Base-by-base conservation (phyloP, 345 rosid species). In the Brassica rapa region DNA sequence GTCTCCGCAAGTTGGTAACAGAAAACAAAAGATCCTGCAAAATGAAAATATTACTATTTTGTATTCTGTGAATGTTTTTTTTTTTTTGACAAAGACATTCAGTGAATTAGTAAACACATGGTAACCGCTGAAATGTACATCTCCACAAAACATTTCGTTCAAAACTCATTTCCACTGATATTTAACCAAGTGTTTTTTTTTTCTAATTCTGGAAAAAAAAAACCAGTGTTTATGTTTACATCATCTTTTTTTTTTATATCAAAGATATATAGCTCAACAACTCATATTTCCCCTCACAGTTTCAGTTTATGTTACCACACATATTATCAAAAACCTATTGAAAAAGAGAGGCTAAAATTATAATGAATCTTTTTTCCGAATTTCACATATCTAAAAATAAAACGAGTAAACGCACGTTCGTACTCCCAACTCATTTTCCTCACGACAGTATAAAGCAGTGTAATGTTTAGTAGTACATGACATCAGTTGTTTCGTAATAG, bases 341-440 rank as follows among this genome's bases (percentile, higher is more conserved):
- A 55, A 19, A 19, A 55, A 55, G 61, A 16, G 61, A 55, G 11
- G 29, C 27, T 56, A 56, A 21, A 4, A 10, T 10, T 59, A 25
- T 59, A 9, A 59, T 4, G 33, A 29, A 41, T 41, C 27, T 72
- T 5, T 15, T 33, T 49, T 19, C 21, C 70, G 49, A 14, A 4
- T 21, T 63, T 63, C 21, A 4, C 51, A 29, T 29, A 2, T 49
- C 21, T 15, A 73, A 3, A 5, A 3, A 62, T 19, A 4, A 30
- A 73, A 51, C 51, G 9, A 5, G 6, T 37, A 66, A 66, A 55
- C 21, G 6, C 71, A 53, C 9, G 71, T 65, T 10, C 41, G 12
- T 35, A 30, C 21, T 75, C 66, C 33, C 21, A 62, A 24, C 19
- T 76, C 69, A 61, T 69, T 76, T 60, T 66, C 8, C 27, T 30